Evolutionary conservation across 768 basidiomycete species (phyloP).

Genomic region (Leucocoprinus leucothites): DNA sequence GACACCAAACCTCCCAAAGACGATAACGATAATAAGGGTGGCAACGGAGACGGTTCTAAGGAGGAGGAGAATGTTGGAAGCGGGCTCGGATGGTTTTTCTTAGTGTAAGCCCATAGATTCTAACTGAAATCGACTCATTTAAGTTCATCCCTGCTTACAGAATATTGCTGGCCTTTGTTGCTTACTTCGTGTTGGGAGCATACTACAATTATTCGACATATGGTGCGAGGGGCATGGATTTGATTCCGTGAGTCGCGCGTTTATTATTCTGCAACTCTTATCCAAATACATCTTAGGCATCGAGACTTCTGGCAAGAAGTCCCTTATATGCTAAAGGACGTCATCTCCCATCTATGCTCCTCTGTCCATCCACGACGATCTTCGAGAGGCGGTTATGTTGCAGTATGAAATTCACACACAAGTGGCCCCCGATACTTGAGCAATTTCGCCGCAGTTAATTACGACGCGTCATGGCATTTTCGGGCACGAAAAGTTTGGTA

Average conservation of each 20-base stretch:
- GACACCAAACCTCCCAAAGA: constrained; percentile 22
- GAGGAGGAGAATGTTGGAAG: constrained; percentile 50
- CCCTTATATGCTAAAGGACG: constrained; percentile 80
- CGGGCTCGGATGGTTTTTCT: constrained; percentile 87
- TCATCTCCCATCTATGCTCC: constrained; percentile 74
- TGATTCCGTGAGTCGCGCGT: constrained; percentile 67
- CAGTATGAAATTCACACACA: constrained; percentile 50
- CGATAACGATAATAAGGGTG: constrained; percentile 29
- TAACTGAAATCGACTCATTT: neutral
- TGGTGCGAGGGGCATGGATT: constrained; percentile 77
- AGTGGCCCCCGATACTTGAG: no score
- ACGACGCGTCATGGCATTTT: no score
- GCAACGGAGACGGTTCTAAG: constrained; percentile 23
- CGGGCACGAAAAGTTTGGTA: no score
- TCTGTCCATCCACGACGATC: constrained; percentile 64
- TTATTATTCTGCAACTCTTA: constrained; percentile 4
- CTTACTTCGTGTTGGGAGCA: constrained; percentile 76
- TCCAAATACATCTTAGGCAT: constrained; percentile 51
- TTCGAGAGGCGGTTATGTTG: constrained; percentile 69
- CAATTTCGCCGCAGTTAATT: no score
- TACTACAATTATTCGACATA: constrained; percentile 90
- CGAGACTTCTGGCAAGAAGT: constrained; percentile 91
- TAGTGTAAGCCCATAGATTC: constrained; percentile 52
- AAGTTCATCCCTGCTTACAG: constrained; percentile 29
- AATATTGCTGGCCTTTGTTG: constrained; percentile 58